phyloP scores from a whole-genome alignment of 2,329 filamentous ascomycete species.

The Thermochaetoides dissita region DNA sequence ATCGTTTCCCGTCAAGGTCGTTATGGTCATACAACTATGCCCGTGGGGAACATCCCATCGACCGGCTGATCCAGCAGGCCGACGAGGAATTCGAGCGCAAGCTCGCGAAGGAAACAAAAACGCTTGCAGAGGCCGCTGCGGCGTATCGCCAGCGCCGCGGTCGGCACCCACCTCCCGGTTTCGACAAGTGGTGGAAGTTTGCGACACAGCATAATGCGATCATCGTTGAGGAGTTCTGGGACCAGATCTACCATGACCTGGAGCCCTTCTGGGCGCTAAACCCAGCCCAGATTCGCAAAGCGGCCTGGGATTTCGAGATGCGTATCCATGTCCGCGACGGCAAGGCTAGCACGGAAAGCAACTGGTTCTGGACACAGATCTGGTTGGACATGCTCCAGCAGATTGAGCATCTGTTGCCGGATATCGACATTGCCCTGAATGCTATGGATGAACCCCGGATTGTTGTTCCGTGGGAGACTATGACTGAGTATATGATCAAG shows the following conservation, averaged over 20 bases:
- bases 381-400: slow-evolving; percentile 40
- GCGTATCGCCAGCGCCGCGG: slow-evolving; percentile 43
- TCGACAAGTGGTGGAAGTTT: slow-evolving; percentile 44
- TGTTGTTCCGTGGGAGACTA: slow-evolving; percentile 49
- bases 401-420: slow-evolving; percentile 43
- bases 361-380: slow-evolving; percentile 45
- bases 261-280: slow-evolving; percentile 44
- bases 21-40: not conserved
- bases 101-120: slow-evolving; percentile 31
- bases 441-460: slow-evolving; percentile 54
- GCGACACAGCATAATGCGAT: slow-evolving; percentile 38
- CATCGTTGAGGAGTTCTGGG: slow-evolving; percentile 49
- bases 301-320: slow-evolving; percentile 44
- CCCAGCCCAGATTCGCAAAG: slow-evolving; percentile 29
- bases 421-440: slow-evolving; percentile 56
- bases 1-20: not conserved
- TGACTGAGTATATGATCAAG: slow-evolving; percentile 37
- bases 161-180: slow-evolving; percentile 50
- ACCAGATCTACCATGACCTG: slow-evolving; percentile 49
- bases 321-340: slow-evolving; percentile 43
- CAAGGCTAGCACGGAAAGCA: slow-evolving; percentile 34
- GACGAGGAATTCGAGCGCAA: slow-evolving; percentile 27
- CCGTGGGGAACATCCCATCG: slow-evolving; percentile 33
- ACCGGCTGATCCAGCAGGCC: slow-evolving; percentile 33
- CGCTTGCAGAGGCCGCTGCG: slow-evolving; percentile 36